phyloP scores from a whole-genome alignment of 805 yeast genomes.

The Maudiozyma turicensis region DNA sequence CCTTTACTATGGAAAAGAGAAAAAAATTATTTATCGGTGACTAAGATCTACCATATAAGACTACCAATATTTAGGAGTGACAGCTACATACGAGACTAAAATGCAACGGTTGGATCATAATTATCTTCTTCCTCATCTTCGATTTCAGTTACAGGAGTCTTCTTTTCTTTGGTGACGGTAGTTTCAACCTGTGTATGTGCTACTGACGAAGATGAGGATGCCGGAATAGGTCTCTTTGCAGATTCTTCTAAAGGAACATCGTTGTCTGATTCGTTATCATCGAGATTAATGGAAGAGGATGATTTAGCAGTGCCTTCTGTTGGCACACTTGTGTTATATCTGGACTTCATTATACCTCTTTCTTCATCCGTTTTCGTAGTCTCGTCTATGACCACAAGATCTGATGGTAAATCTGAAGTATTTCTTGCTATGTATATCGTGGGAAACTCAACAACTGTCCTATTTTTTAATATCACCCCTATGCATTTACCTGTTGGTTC shows the following conservation, averaged over 20 bases:
- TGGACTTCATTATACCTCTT: background rate
- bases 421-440: slow-evolving; percentile 41
- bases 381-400: slow-evolving; percentile 21
- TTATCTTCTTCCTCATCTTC: slow-evolving; percentile 4
- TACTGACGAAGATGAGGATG: background rate
- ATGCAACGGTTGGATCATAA: slow-evolving; percentile 6
- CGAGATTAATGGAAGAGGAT: background rate
- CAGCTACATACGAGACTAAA: background rate
- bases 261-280: background rate
- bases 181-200: background rate
- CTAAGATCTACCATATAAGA: too few relatives aligned
- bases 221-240: background rate
- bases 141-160: background rate
- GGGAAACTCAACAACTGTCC: slow-evolving; percentile 69
- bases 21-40: too few relatives aligned
- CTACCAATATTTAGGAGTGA: too few relatives aligned
- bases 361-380: slow-evolving; percentile 1
- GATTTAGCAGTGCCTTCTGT: background rate
- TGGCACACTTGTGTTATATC: background rate
- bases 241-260: slow-evolving; percentile 4
- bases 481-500: slow-evolving; percentile 29
- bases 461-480: slow-evolving; percentile 42
- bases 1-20: too few relatives aligned
- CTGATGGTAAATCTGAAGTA: slow-evolving; percentile 18
- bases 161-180: background rate